Evolutionary conservation across 1,284 basidiomycete genomes (phyloP), one percentile per base, ranked within the genome.

Genomic region (Moesziomyces sp.): DNA sequence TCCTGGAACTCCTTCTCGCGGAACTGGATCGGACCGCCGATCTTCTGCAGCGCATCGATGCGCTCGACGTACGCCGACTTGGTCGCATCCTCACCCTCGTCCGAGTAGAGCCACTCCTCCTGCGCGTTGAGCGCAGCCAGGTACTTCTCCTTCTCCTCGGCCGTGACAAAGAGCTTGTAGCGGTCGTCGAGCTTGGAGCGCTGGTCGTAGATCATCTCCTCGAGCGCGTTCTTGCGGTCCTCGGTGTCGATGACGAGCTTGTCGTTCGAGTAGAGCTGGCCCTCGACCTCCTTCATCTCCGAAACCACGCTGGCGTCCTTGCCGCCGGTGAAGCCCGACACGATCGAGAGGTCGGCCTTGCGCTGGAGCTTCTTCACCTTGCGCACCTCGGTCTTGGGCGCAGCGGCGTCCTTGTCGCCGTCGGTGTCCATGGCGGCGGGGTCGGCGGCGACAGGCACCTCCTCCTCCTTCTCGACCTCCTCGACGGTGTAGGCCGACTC

Each of bases 181-280:
- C 80, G 74, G 55, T 82, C 81, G 62, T 83, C 81, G 53, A 83
- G 76, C 73, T 81, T 82, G 60, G 64, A 70, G 53, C 82, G 82
- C 66, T 79, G 79, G 73, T 83, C 82, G 74, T 83, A 83, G 59
- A 83, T 81, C 76, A 76, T 82, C 71, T 83, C 82, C 62, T 83
- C 82, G 46, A 83, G 74, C 5, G 82, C 82, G 52, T 83, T 83
- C 77, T 83, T 83, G 38, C 81, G 76, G 78, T 83, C 81, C 62
- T 82, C 81, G 30, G 82, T 83, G 80, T 83, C 82, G 40, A 80
- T 67, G 51, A 83, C 82, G 43, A 83, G 81, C 77, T 83, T 83
- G 79, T 83, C 82, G 59, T 74, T 80, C 38, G 80, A 74, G 68
- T 80, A 76, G 63, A 83, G 74, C 69, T 82, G 58, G 24, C 79